Percentiles rank a stretch among this genome's conserved stretches.
Conservation (phyloP, 768 basidiomycete species). For the Lentinula sp. region DNA sequence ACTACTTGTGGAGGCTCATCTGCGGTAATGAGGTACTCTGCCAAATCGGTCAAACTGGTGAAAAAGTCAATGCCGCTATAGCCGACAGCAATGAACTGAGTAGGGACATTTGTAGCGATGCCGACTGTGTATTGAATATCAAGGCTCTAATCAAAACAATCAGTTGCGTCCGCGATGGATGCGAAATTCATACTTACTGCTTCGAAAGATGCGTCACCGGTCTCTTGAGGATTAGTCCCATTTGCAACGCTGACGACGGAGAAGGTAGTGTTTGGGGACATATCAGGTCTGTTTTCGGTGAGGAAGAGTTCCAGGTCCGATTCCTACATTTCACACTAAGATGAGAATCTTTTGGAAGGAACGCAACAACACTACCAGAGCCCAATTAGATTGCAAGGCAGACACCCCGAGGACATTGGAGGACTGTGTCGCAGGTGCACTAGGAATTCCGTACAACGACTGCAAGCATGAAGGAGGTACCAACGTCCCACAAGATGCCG, state of each 20-base stretch:
- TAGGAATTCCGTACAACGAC: conserved; percentile 20
- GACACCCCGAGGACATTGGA: conserved; percentile 12
- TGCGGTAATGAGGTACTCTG: neutral
- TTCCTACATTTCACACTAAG: neutral
- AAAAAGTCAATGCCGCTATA: conserved; percentile 6
- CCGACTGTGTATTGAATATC: conserved; percentile 23
- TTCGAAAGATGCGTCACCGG: conserved; percentile 18
- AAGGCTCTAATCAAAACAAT: neutral
- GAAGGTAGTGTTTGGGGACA: conserved; percentile 17
- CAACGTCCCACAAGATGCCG: conserved; percentile 11
- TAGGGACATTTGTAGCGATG: conserved; percentile 19
- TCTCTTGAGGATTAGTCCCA: conserved; percentile 20
- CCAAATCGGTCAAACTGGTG: conserved; percentile 10
- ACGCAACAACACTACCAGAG: conserved; percentile 8
- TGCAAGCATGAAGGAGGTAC: conserved; percentile 21
- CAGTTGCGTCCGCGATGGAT: neutral
- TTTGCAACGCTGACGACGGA: conserved; percentile 18
- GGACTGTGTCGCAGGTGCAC: conserved; percentile 11
- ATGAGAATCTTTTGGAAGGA: conserved; percentile 6
- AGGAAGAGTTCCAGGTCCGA: conserved; percentile 18
- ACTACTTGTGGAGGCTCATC: conserved; percentile 31
- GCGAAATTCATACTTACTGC: conserved; percentile 14
- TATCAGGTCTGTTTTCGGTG: conserved; percentile 17
- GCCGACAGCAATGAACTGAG: conserved; percentile 19
- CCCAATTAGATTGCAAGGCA: conserved; percentile 5